A percentile compares a stretch with the other conserved stretches of the same genome.
phyloP scores from a whole-genome alignment of 331 rosid species.

The Quercus phellos region DNA sequence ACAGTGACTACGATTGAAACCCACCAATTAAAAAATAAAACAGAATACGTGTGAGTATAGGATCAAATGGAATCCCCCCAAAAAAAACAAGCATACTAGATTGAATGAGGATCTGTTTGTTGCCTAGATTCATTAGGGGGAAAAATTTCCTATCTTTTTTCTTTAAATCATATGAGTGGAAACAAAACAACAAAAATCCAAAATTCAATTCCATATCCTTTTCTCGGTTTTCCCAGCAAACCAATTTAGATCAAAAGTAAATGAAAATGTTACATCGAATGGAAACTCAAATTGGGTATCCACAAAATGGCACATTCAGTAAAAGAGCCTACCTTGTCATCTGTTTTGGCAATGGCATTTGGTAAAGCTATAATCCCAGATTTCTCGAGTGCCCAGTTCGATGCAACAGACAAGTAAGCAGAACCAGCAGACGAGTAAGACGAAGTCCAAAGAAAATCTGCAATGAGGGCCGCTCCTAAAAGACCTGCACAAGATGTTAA shows the following conservation, averaged over 20 bases:
- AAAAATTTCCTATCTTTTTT: neutral
- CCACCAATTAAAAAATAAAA: too few relatives aligned
- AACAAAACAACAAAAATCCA: neutral
- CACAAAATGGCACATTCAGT: neutral
- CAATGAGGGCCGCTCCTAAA: conserved; percentile 39
- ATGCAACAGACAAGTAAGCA: conserved; percentile 22
- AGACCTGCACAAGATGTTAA: conserved; percentile 32
- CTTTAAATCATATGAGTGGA: neutral
- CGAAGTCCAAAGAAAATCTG: conserved; percentile 53
- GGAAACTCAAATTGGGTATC: neutral
- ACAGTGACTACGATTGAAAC: too few relatives aligned
- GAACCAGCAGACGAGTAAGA: conserved; percentile 34
- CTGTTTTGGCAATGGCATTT: conserved; percentile 2
- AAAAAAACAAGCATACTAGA: too few relatives aligned
- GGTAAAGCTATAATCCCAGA: conserved; percentile 24
- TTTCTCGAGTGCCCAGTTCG: conserved; percentile 38
- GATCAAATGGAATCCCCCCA: too few relatives aligned
- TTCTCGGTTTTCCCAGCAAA: neutral
- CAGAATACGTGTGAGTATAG: too few relatives aligned
- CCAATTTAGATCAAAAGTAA: neutral
- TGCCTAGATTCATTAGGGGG: too few relatives aligned
- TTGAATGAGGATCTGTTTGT: too few relatives aligned
- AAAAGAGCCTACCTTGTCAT: conserved; percentile 20
- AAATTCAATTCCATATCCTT: neutral
- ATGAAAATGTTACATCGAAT: neutral